phyloP scores from a whole-genome alignment of 768 basidiomycete species.

The Paxillus rubicundulus region DNA sequence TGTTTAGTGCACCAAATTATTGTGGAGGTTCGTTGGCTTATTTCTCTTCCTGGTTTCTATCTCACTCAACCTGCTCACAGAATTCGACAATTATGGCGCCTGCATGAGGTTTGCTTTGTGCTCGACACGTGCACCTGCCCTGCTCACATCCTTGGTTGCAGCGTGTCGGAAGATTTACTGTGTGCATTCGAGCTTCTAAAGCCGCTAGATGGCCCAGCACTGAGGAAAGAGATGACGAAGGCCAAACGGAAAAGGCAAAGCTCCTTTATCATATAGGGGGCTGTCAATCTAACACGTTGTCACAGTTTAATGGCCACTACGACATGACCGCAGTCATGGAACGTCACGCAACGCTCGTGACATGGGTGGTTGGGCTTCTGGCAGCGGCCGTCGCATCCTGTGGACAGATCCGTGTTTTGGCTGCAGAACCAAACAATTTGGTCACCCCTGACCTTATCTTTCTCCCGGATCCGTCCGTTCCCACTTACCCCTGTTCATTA shows the following conservation, averaged over 20 bases:
- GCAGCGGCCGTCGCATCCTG: slow-evolving; percentile 1
- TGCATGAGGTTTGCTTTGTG: slow-evolving; percentile 74
- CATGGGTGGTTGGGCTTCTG: slow-evolving; percentile 7
- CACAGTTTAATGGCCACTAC: slow-evolving; percentile 36
- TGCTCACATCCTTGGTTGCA: slow-evolving; percentile 30
- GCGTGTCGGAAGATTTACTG: slow-evolving; percentile 94
- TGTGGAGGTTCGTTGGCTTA: slow-evolving; percentile 75
- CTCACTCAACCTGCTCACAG: slow-evolving; percentile 39
- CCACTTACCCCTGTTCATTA: slow-evolving; percentile 25
- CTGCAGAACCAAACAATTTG: slow-evolving; percentile 24
- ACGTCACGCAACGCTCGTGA: neutral
- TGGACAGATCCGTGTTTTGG: slow-evolving; percentile 17
- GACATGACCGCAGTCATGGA: slow-evolving; percentile 18
- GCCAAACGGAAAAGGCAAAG: slow-evolving; percentile 93
- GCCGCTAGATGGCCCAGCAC: slow-evolving; percentile 88
- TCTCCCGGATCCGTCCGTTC: slow-evolving; percentile 15
- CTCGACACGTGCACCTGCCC: slow-evolving; percentile 1
- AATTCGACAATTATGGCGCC: slow-evolving; percentile 94
- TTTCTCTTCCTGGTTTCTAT: slow-evolving; percentile 9
- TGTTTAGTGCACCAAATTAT: slow-evolving; percentile 97
- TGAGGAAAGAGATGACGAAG: slow-evolving; percentile 98
- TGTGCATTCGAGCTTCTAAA: slow-evolving; percentile 98
- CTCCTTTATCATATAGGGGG: neutral
- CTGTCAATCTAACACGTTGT: slow-evolving; percentile 1
- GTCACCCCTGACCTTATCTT: slow-evolving; percentile 25